Conservation (phyloP, 257 asterid species). For the Penstemon davidsonii region DNA sequence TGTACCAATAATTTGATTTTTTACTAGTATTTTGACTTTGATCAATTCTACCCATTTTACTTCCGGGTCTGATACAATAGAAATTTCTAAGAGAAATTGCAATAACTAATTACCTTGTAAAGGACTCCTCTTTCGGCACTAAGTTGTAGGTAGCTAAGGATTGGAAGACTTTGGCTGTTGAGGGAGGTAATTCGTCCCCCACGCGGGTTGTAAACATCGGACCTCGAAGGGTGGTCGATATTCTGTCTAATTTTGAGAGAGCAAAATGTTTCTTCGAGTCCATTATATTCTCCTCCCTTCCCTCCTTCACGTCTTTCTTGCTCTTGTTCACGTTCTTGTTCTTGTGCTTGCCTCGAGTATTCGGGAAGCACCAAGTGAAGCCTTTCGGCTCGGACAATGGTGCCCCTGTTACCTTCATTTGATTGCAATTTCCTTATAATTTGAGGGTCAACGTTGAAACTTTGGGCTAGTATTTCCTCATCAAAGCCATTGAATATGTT, state of each 20-base stretch:
- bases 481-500: slow-evolving; percentile 51
- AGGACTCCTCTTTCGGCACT: slow-evolving; percentile 55
- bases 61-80: too few species aligned
- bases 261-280: slow-evolving; percentile 64
- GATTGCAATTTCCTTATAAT: slow-evolving; percentile 33
- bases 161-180: slow-evolving; percentile 55
- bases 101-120: slow-evolving; percentile 38
- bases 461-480: slow-evolving; percentile 38
- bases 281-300: slow-evolving; percentile 32
- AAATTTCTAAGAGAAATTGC: too few species aligned
- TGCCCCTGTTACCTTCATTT: slow-evolving; percentile 49
- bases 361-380: slow-evolving; percentile 36
- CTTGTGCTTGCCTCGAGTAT: slow-evolving; percentile 17
- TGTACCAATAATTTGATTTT: too few species aligned
- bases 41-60: too few species aligned
- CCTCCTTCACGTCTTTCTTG: background rate
- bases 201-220: slow-evolving; percentile 55
- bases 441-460: slow-evolving; percentile 30
- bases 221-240: slow-evolving; percentile 38
- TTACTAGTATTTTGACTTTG: too few species aligned
- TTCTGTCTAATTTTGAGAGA: slow-evolving; percentile 39
- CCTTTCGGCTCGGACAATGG: slow-evolving; percentile 41
- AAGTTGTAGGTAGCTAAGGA: slow-evolving; percentile 47
- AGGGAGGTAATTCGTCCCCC: slow-evolving; percentile 56
- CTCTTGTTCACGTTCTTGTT: background rate